phyloP scores from a whole-genome alignment of 2,329 filamentous ascomycete genomes.

The Simplicillium aogashimaense region DNA sequence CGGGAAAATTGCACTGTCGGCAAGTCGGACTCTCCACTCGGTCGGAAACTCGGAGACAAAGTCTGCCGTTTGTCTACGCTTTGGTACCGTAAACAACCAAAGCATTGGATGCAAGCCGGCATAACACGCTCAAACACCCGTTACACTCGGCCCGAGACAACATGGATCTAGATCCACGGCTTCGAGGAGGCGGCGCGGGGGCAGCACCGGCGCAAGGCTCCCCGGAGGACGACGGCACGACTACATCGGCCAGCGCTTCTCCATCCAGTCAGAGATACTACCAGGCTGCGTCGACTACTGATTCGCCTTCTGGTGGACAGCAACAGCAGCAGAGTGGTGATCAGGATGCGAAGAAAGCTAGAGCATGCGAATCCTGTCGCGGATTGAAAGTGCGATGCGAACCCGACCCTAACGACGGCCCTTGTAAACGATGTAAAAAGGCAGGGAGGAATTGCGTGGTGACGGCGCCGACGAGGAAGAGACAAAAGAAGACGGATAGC shows the following conservation, averaged over 20 bases:
- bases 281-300: slow-evolving; percentile 13
- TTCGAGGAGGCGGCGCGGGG: slow-evolving; percentile 14
- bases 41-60: too few species aligned
- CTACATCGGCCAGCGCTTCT: slow-evolving; percentile 8
- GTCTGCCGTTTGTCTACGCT: too few species aligned
- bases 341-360: slow-evolving; percentile 52
- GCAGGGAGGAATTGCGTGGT: slow-evolving; percentile 69
- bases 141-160: background rate
- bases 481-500: slow-evolving; percentile 87
- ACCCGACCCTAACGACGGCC: slow-evolving; percentile 54
- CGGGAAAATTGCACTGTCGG: too few species aligned
- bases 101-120: too few species aligned
- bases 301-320: slow-evolving; percentile 11
- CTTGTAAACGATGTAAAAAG: slow-evolving; percentile 70
- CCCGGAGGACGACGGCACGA: background rate
- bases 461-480: slow-evolving; percentile 64
- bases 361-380: slow-evolving; percentile 68
- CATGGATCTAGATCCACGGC: slow-evolving; percentile 24
- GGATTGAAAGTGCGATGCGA: slow-evolving; percentile 80
- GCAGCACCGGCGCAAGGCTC: background rate
- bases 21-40: too few species aligned
- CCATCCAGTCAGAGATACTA: slow-evolving; percentile 7
- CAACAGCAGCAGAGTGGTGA: slow-evolving; percentile 10
- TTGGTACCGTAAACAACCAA: too few species aligned
- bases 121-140: too few species aligned